phyloP scores from a whole-genome alignment of 176 grass and related monocot genomes.

The Poa annua region DNA sequence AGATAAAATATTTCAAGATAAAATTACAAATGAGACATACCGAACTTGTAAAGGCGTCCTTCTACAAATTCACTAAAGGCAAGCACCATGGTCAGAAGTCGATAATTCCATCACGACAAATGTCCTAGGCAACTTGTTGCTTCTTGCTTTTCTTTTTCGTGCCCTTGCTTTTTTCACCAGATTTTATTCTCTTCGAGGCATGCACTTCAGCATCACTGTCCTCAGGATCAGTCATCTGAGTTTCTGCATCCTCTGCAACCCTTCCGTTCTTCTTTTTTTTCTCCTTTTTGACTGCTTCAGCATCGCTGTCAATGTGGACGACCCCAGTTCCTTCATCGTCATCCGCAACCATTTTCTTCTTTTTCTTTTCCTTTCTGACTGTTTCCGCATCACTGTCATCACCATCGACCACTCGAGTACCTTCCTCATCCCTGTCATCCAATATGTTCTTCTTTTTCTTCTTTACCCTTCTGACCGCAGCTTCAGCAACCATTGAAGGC shows the following conservation, averaged over 20 bases:
- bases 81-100: neutral
- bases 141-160: constrained; percentile 64
- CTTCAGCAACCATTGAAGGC: constrained; percentile 33
- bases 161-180: constrained; percentile 48
- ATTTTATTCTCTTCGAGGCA: constrained; percentile 64
- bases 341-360: constrained; percentile 38
- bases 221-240: constrained; percentile 35
- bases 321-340: constrained; percentile 40
- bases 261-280: constrained; percentile 30
- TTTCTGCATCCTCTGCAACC: constrained; percentile 48
- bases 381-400: constrained; percentile 40
- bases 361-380: constrained; percentile 43
- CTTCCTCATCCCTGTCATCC: constrained; percentile 46
- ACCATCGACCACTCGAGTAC: constrained; percentile 30
- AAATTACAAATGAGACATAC: neutral
- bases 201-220: constrained; percentile 43
- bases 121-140: constrained; percentile 48
- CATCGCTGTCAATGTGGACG: constrained; percentile 25
- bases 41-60: neutral
- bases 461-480: constrained; percentile 42
- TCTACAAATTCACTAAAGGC: constrained; percentile 34
- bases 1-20: constrained; percentile 8
- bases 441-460: constrained; percentile 45
- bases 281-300: constrained; percentile 45
- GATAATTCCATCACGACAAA: constrained; percentile 5